Base-by-base conservation (phyloP, 2,329 filamentous ascomycete species). In the Plenodomus tracheiphilus region DNA sequence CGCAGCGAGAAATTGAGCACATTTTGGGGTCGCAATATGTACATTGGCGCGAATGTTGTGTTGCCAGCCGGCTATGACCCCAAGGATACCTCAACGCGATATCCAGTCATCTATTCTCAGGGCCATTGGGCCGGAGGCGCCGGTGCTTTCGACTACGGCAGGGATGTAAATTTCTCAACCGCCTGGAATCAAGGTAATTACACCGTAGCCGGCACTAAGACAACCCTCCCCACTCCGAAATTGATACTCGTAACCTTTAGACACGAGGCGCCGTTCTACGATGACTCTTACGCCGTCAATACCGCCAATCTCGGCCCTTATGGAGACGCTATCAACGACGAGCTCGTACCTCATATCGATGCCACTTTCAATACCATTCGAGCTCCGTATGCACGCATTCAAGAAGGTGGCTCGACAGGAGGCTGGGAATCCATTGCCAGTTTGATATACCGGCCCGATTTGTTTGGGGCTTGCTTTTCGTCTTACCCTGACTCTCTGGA, bases 291-390 rank as follows among this genome's bases (percentile, higher is more conserved):
- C 45, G 70, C 65, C 0, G 71, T 73, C 36, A 74, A 74, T 43
- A 71, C 69, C 0, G 70, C 71, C 2, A 74, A 74, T 39, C 55
- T 74, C 6, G 72, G 72, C 3, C 72, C 72, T 2, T 74, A 68
- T 34, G 72, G 72, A 9, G 71, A 73, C 19, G 71, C 71, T 1
- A 65, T 74, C 55, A 74, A 74, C 50, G 70, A 74, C n/a, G 72
- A 74, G 41, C 59, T 74, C 2, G 64, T 74, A 6, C 70, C 72
- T 0, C 45, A 63, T 22, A 51, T 74, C 19, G 71, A 74, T 28
- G 42, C 51, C 9, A 60, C 38, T 1, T 74, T 72, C 63, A 63
- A 69, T 47, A 73, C 69, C 0, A 72, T 74, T 30, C 55, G 59
- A 7, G 58, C 61, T 15, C 70, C 72, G 0, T 72, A 72, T 38